These are phyloP conservation scores for Fistulifera pelliculosa DNA, from an alignment of 108 stramenopile genomes.

Conservation along the genomic window DNA sequence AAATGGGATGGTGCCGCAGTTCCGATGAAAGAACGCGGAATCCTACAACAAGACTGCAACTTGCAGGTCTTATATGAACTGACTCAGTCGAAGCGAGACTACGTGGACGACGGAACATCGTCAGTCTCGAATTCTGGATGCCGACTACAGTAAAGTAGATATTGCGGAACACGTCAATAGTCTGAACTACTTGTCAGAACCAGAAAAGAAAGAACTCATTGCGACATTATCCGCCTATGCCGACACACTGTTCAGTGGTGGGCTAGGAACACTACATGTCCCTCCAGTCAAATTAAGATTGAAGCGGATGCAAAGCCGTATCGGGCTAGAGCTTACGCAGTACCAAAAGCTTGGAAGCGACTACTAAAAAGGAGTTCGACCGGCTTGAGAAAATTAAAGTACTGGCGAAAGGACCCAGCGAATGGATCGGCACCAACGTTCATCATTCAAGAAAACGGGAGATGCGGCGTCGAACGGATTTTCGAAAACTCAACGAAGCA, in stretches of 20 bases:
- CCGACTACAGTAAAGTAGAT: not conserved
- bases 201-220: not conserved
- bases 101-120: not conserved
- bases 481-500: conserved; percentile 25
- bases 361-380: conserved; percentile 20
- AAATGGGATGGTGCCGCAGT: not conserved
- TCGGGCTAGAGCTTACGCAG: conserved; percentile 12
- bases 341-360: conserved; percentile 6
- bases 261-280: not conserved
- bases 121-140: not conserved
- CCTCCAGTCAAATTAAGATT: not conserved
- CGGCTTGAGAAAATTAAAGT: conserved; percentile 20
- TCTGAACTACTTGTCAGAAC: not conserved
- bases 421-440: conserved; percentile 29
- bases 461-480: conserved; percentile 30
- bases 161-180: not conserved
- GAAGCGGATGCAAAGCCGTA: not conserved
- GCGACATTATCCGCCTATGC: not conserved
- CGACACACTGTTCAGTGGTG: not conserved
- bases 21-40: no score
- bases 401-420: conserved; percentile 3
- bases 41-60: no score
- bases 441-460: conserved; percentile 31
- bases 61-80: not conserved
- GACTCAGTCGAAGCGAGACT: not conserved